A percentile compares a stretch with the other conserved stretches of the same genome.
Evolutionary conservation across 805 yeast species (phyloP).

Genomic region (Torulaspora microellipsoides): DNA sequence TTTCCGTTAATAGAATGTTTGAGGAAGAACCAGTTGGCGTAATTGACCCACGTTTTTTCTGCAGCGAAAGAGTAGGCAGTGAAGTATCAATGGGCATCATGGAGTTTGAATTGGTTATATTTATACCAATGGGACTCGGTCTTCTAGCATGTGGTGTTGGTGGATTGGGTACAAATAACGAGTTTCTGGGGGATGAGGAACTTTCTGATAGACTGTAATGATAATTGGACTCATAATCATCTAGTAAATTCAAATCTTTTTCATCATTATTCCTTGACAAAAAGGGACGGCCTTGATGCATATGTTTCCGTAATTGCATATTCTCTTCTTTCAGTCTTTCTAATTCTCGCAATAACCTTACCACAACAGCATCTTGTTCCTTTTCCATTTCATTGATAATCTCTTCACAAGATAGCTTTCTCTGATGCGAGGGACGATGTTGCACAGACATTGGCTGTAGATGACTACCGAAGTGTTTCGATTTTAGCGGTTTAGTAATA

Average conservation of each 20-base stretch:
- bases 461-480: constrained; percentile 9
- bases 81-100: constrained; percentile 8
- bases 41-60: constrained; percentile 7
- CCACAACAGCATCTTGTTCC: constrained; percentile 60
- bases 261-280: constrained; percentile 2
- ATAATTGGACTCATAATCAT: constrained; percentile 7
- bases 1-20: constrained; percentile 4
- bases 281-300: constrained; percentile 7
- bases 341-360: constrained; percentile 51
- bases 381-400: constrained; percentile 57
- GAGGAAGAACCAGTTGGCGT: constrained; percentile 5
- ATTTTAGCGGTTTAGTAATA: constrained; percentile 1
- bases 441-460: constrained; percentile 9
- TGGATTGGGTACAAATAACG: constrained; percentile 6
- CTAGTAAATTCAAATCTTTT: constrained; percentile 2
- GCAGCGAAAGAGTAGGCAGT: constrained; percentile 7
- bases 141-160: constrained; percentile 5
- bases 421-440: constrained; percentile 6
- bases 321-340: constrained; percentile 46
- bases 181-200: constrained; percentile 5
- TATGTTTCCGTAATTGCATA: constrained; percentile 31
- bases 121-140: constrained; percentile 5
- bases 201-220: constrained; percentile 5
- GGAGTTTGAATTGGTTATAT: neutral
- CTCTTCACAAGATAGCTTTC: constrained; percentile 38